phyloP scores from a whole-genome alignment of 2,329 filamentous ascomycete genomes.

The Exophiala viscosa region DNA sequence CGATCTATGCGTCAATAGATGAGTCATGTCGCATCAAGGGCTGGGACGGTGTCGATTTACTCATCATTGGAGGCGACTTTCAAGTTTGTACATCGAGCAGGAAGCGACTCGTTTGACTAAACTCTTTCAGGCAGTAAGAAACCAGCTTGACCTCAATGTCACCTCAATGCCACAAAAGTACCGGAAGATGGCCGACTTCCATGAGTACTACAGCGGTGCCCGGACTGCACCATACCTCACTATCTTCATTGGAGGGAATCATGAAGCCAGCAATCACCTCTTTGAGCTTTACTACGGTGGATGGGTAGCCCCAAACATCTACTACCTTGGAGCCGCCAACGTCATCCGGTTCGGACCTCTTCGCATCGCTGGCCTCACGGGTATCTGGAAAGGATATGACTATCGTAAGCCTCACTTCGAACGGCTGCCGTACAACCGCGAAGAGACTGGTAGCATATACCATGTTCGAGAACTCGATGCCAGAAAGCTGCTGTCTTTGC shows the following conservation, averaged over 20 bases:
- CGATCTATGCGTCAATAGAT: conserved; percentile 78
- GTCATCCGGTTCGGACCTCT: conserved; percentile 78
- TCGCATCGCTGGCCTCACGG: conserved; percentile 83
- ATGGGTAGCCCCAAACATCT: conserved; percentile 95
- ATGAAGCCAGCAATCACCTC: conserved; percentile 86
- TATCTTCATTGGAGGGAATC: conserved; percentile 89
- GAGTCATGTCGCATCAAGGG: conserved; percentile 65
- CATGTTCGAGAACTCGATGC: conserved; percentile 86
- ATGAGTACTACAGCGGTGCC: conserved; percentile 82
- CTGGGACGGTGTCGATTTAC: conserved; percentile 78
- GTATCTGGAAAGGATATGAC: conserved; percentile 91
- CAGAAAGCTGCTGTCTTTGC: conserved; percentile 79
- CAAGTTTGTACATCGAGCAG: conserved; percentile 54
- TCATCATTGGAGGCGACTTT: conserved; percentile 96
- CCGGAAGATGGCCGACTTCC: conserved; percentile 83
- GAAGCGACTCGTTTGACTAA: conserved; percentile 7
- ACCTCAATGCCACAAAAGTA: conserved; percentile 90
- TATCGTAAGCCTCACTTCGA: conserved; percentile 82
- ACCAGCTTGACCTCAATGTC: conserved; percentile 78
- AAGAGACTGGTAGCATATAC: conserved; percentile 78
- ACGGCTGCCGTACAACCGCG: conserved; percentile 73
- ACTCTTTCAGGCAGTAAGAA: conserved; percentile 69
- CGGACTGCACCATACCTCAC: conserved; percentile 81
- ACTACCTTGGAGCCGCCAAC: conserved; percentile 92
- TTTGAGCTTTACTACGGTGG: conserved; percentile 95